A percentile compares a stretch with the other conserved stretches of the same genome.
phyloP scores from a whole-genome alignment of 805 yeast genomes.

The Jamesozyma spencerorum region DNA sequence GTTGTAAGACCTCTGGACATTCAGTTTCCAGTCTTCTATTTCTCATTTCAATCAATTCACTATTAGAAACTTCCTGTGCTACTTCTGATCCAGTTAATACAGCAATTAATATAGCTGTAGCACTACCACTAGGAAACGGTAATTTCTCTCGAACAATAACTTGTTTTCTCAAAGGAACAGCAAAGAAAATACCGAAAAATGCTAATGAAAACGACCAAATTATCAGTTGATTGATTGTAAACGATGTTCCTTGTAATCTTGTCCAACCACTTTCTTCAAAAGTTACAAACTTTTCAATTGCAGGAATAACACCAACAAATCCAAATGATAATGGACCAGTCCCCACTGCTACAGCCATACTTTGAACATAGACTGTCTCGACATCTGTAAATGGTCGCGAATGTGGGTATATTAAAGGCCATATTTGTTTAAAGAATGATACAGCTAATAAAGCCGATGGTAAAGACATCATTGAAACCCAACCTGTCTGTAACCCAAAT shows the following conservation, averaged over 20 bases:
- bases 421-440: slow-evolving; percentile 61
- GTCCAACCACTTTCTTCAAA: slow-evolving; percentile 61
- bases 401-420: slow-evolving; percentile 26
- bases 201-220: slow-evolving; percentile 84
- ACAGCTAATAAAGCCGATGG: slow-evolving; percentile 88
- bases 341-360: slow-evolving; percentile 93
- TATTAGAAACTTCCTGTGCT: slow-evolving; percentile 27
- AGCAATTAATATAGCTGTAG: slow-evolving; percentile 86
- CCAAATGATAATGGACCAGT: slow-evolving; percentile 97
- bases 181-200: slow-evolving; percentile 92
- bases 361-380: slow-evolving; percentile 88
- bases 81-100: slow-evolving; percentile 71
- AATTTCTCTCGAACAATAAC: slow-evolving; percentile 81
- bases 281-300: slow-evolving; percentile 80
- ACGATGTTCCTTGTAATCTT: slow-evolving; percentile 25
- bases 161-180: slow-evolving; percentile 77
- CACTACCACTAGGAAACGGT: slow-evolving; percentile 91
- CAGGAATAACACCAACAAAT: slow-evolving; percentile 90
- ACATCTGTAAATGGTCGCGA: slow-evolving; percentile 61
- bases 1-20: slow-evolving; percentile 21
- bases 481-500: slow-evolving; percentile 93
- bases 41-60: slow-evolving; percentile 30
- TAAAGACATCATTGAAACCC: slow-evolving; percentile 98
- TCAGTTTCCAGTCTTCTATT: slow-evolving; percentile 15
- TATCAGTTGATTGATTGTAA: slow-evolving; percentile 46